Base-by-base conservation (phyloP, 345 rosid genomes). In the Hibiscus mutabilis region DNA sequence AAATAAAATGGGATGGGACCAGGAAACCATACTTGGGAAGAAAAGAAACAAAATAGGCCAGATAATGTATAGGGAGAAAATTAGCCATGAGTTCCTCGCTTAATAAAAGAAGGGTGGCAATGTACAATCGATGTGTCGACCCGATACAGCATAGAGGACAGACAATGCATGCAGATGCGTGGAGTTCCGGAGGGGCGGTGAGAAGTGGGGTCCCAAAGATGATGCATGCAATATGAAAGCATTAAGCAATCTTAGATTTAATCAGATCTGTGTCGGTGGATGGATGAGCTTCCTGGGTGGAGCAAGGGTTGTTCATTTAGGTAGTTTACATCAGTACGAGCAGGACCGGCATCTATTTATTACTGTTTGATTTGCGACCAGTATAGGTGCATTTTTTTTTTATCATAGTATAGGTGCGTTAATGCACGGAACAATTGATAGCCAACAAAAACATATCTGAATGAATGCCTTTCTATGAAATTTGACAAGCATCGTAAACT, bases 231-330 rank as follows among this genome's bases (percentile, higher is more conserved):
- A 9, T 33, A 62, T 62, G 16, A 33, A 35, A 35, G 49, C 47
- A 35, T 62, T 35, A 62, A 21, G 49, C 27, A 63, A 63, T 8
- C 67, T 63, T 15, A 1, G 6, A 24, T 13, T 5, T 5, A 25
- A 58, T 58, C 66, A 9, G 6, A 58, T 37, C 19, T 18, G 67
- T 37, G 67, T 63, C 67, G 67, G 67, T 61, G 14, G 66, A 31
- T 9, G 6, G 16, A 8, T 63, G 52, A 6, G 29, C 0, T 21
- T 11, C 18, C 27, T 10, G 7, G 10, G 40, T 46, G 8, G 47
- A 29, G 19, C 64, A 27, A 3, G 29, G 61, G 31, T 5, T n/a
- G 46, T 16, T 61, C 25, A 61, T 61, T 4, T 62, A 35, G 49
- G 15, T 11, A 0, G 4, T 42, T 42, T 18, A 18, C 44, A 62